A percentile compares a stretch with the other conserved stretches of the same genome.
Evolutionary conservation across 208 protist genomes (phyloP).

Genomic region (Acanthamoeba culbertsoni): DNA sequence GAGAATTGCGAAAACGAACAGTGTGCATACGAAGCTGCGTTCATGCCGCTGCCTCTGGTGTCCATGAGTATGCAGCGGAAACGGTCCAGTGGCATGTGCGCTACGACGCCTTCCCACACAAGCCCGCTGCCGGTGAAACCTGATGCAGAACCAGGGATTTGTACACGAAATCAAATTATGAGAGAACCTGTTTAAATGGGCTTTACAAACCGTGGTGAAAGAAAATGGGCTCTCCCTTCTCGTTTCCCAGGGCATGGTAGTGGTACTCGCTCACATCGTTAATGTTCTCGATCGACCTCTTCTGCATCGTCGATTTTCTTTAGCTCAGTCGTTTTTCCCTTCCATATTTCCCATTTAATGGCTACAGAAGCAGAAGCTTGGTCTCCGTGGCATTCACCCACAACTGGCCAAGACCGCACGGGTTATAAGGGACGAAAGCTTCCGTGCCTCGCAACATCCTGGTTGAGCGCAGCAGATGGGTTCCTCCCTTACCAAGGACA

Average conservation of each 20-base stretch:
- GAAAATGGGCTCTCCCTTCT: not conserved
- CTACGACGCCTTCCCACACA: not conserved
- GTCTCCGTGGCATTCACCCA: no score
- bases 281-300: not conserved
- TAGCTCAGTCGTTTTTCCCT: not conserved
- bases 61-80: not conserved
- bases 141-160: not conserved
- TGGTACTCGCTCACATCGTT: constrained; percentile 13
- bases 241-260: not conserved
- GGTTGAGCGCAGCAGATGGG: no score
- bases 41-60: not conserved
- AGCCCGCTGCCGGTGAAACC: not conserved
- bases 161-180: not conserved
- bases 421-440: no score
- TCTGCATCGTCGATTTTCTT: not conserved
- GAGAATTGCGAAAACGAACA: not conserved
- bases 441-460: no score
- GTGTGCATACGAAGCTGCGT: not conserved
- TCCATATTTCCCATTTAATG: not conserved
- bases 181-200: not conserved
- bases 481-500: no score
- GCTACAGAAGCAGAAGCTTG: not conserved
- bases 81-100: not conserved
- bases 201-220: not conserved
- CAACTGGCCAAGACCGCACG: no score